A percentile compares a stretch with the other conserved stretches of the same genome.
phyloP scores from a whole-genome alignment of 78 protist species.

The Diacronema lutheri region DNA sequence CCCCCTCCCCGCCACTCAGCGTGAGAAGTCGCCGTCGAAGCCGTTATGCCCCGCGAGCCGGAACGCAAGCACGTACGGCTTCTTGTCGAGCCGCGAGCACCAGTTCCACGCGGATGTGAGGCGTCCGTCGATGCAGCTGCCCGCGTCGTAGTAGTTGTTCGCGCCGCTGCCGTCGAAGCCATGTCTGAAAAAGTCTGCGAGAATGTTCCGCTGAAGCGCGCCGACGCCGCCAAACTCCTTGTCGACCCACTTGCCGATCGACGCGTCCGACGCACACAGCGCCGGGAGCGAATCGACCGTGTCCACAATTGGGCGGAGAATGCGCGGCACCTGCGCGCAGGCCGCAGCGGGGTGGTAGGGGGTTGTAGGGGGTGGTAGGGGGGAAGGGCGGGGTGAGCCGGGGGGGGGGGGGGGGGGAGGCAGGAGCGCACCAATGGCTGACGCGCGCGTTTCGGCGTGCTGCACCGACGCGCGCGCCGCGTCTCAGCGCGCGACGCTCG shows the following conservation, averaged over 20 bases:
- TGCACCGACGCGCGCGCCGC: too few relatives aligned
- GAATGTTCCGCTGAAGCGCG: conserved; percentile 29
- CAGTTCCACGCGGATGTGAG: conserved; percentile 93
- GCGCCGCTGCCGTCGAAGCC: conserved; percentile 85
- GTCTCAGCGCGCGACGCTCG: too few relatives aligned
- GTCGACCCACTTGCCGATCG: conserved; percentile 9
- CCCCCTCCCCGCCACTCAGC: too few relatives aligned
- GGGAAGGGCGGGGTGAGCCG: too few relatives aligned
- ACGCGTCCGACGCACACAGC: not conserved
- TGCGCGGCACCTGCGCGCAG: conserved; percentile 48
- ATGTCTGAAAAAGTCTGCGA: conserved; percentile 78
- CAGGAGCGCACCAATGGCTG: too few relatives aligned
- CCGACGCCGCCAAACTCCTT: conserved; percentile 44
- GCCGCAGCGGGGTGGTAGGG: too few relatives aligned
- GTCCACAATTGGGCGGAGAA: conserved; percentile 73
- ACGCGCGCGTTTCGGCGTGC: too few relatives aligned
- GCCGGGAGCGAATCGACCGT: conserved; percentile 38
- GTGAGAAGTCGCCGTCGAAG: too few relatives aligned
- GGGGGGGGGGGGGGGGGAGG: too few relatives aligned
- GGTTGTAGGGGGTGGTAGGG: too few relatives aligned
- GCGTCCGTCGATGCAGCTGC: conserved; percentile 92
- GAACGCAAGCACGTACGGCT: not conserved
- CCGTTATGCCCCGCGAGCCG: too few relatives aligned
- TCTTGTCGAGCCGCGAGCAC: conserved; percentile 23
- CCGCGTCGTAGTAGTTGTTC: conserved; percentile 82